A percentile compares a stretch with the other conserved stretches of the same genome.
Conservation (phyloP, 495 filamentous ascomycete genomes). For the Amorphotheca resinae region DNA sequence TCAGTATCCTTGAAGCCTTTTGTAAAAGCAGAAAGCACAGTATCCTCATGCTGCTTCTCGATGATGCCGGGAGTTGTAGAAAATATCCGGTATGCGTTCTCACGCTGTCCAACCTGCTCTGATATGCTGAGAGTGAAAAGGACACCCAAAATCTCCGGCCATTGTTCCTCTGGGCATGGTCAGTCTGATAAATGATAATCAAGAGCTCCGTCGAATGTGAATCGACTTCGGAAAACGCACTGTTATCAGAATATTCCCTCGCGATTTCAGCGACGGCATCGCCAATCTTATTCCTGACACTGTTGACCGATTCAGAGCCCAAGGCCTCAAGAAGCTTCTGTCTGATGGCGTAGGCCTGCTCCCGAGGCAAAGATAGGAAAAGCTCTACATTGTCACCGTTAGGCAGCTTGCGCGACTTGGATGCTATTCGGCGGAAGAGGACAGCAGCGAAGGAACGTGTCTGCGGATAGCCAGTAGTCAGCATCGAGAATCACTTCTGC, state of each 20-base stretch:
- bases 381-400: conserved; percentile 63
- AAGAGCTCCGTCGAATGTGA: background rate
- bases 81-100: conserved; percentile 88
- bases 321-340: conserved; percentile 69
- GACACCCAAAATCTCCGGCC: conserved; percentile 78
- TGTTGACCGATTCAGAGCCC: conserved; percentile 50
- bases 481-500: background rate
- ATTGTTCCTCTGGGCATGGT: conserved; percentile 52
- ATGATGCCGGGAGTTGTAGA: conserved; percentile 92
- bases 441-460: conserved; percentile 83
- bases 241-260: conserved; percentile 83
- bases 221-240: conserved; percentile 37
- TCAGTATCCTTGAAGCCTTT: conserved; percentile 86
- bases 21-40: conserved; percentile 71
- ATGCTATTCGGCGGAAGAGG: conserved; percentile 85
- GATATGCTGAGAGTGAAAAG: conserved; percentile 85
- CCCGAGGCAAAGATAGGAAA: conserved; percentile 59
- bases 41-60: conserved; percentile 84
- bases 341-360: conserved; percentile 66
- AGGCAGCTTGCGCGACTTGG: conserved; percentile 67
- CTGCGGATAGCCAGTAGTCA: conserved; percentile 31
- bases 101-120: conserved; percentile 64
- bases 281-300: conserved; percentile 86
- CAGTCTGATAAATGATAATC: background rate
- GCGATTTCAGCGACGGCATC: conserved; percentile 94